Evolutionary conservation across 2,329 filamentous ascomycete species (phyloP).

Genomic region (Scytalidium sp.): DNA sequence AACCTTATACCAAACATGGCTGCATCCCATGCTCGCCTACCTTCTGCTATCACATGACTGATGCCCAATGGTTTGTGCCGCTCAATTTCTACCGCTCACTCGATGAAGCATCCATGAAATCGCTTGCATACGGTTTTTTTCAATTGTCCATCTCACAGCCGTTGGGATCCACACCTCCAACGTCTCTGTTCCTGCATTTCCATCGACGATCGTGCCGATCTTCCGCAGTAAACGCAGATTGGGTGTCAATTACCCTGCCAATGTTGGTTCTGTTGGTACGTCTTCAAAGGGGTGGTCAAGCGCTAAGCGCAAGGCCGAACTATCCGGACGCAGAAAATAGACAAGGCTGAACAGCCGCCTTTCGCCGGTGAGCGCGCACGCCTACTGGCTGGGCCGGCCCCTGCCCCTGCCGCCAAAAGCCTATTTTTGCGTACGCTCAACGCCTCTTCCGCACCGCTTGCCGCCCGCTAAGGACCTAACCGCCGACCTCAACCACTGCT

Average conservation of each 20-base stretch:
- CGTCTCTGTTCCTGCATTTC: neutral
- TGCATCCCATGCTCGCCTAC: neutral
- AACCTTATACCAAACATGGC: neutral
- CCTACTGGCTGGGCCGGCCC: neutral
- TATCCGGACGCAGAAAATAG: no score
- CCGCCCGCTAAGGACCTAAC: conserved; percentile 13
- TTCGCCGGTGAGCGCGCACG: neutral
- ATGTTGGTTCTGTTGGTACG: no score
- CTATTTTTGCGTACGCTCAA: conserved; percentile 10
- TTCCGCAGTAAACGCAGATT: neutral
- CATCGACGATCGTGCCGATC: neutral
- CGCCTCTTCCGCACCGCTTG: conserved; percentile 12
- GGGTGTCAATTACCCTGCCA: no score
- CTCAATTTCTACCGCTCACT: no score
- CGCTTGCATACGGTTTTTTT: no score
- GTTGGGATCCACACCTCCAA: no score
- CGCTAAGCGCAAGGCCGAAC: neutral
- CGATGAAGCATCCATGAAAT: no score
- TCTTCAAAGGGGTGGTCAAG: neutral
- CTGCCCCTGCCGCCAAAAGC: neutral
- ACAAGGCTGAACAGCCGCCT: neutral
- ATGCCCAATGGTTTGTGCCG: no score
- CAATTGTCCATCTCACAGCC: no score
- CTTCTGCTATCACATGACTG: no score
- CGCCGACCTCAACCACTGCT: conserved; percentile 10